Percentiles rank a stretch among this genome's conserved stretches.
These are phyloP conservation scores for Syncephalastrum sp. DNA, from an alignment of 371 early-diverging fungal species.

Conservation along the genomic window DNA sequence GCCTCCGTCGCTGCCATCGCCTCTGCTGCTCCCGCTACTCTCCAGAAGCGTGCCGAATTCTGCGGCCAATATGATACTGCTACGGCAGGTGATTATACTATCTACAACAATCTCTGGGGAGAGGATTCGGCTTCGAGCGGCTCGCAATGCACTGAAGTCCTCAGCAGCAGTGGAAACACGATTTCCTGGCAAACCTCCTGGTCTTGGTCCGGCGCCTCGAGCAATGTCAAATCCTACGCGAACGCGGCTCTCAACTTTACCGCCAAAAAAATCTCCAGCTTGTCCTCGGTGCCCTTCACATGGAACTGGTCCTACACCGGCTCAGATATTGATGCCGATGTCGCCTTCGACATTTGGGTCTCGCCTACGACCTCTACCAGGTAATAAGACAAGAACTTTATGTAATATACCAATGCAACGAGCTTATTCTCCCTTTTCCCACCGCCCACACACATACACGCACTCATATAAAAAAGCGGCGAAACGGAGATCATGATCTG, in stretches of 20 bases:
- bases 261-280: constrained; percentile 2
- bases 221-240: constrained; percentile 14
- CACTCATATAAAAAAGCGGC: background rate
- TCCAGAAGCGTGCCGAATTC: background rate
- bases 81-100: constrained; percentile 5
- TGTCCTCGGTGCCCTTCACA: constrained; percentile 7
- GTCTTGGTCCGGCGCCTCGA: constrained; percentile 10
- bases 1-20: no score
- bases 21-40: background rate
- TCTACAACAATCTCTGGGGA: constrained; percentile 12
- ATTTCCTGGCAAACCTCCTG: constrained; percentile 12
- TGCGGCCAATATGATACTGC: constrained; percentile 12
- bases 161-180: constrained; percentile 5
- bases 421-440: no score
- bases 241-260: constrained; percentile 10
- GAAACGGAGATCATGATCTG: constrained; percentile 15
- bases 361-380: constrained; percentile 7
- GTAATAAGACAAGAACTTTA: background rate
- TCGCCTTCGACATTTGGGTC: constrained; percentile 17
- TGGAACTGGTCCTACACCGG: constrained; percentile 18
- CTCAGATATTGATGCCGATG: constrained; percentile 7
- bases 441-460: no score
- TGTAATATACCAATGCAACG: no score
- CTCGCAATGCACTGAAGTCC: constrained; percentile 12
- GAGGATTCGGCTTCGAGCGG: constrained; percentile 10